phyloP scores from a whole-genome alignment of 2,329 filamentous ascomycete species.

The Herpotrichia juniperi region DNA sequence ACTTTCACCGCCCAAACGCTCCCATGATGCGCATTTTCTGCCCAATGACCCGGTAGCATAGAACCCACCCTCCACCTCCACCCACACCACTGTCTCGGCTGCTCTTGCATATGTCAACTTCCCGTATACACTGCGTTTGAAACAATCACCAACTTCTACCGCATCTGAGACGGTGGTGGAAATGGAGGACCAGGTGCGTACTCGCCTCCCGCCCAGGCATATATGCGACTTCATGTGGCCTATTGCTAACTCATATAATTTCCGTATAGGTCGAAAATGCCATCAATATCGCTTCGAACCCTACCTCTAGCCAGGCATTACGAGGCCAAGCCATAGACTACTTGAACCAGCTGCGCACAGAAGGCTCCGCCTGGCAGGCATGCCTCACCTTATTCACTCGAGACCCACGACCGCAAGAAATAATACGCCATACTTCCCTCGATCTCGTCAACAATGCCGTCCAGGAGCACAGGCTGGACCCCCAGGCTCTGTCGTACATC shows the following conservation, averaged over 20 bases:
- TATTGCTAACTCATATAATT: conserved; percentile 8
- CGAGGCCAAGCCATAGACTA: conserved; percentile 91
- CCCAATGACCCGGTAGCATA: conserved; percentile 45
- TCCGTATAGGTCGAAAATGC: conserved; percentile 80
- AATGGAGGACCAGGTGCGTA: conserved; percentile 47
- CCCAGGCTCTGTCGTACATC: conserved; percentile 73
- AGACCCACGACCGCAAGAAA: conserved; percentile 75
- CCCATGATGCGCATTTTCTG: conserved; percentile 37
- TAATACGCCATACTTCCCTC: conserved; percentile 86
- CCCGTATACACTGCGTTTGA: conserved; percentile 21
- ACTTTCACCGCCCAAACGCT: conserved; percentile 44
- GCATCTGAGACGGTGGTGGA: conserved; percentile 37
- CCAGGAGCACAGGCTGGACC: conserved; percentile 77
- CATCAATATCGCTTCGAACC: conserved; percentile 91
- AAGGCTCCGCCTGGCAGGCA: conserved; percentile 88
- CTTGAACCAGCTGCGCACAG: conserved; percentile 75
- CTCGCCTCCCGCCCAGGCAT: neutral
- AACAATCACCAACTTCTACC: conserved; percentile 16
- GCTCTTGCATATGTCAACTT: conserved; percentile 20
- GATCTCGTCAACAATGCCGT: conserved; percentile 94
- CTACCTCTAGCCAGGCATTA: conserved; percentile 67
- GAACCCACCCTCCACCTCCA: conserved; percentile 15
- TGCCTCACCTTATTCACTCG: conserved; percentile 86
- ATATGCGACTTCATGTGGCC: neutral
- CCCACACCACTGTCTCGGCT: conserved; percentile 24